Base-by-base conservation (phyloP, 1,139 yeast species). In the Geotrichum phurueaensis region DNA sequence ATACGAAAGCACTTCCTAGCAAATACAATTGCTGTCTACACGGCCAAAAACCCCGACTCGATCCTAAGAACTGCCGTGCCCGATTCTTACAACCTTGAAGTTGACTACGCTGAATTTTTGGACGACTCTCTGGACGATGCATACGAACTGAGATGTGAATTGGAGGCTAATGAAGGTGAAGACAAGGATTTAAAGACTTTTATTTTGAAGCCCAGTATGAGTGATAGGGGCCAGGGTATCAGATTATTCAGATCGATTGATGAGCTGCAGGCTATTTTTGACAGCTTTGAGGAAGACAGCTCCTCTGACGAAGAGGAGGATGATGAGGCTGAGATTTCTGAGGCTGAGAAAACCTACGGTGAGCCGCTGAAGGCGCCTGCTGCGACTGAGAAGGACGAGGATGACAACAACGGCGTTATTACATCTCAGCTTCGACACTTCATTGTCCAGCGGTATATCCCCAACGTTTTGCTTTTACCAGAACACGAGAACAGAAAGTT, bases 161-260 rank as follows among this genome's bases (percentile, higher is more conserved):
- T 94, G 47, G 86, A 87, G 59, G 71, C 73, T 5, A 84, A 83
- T 23, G 80, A 79, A n/a, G 48, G 27, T 12, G 62, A 60, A 20
- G 65, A 63, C 18, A 56, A 64, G 18, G 20, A 1, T 7, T 39
- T 39, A 39, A 83, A 81, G 65, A 81, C 86, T 59, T 94, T 95
- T 92, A 94, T 94, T 56, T 78, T 94, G 68, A 94, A 94, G 70
- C 99, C 99, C 13, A 85, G 96, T 66, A 91, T 94, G 97, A 87
- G 96, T 69, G 99, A 94, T 70, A 86, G 94, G 70, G 99, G 97
- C 12, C 97, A 94, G 72, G 99, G 99, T 0, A 91, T 94, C 53
- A 78, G 97, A 56, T 74, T 94, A 0, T 94, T 94, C 75, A 80
- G 80, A 59, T 86, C 92, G 0, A 78, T 90, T 43, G 89, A 84